Base-by-base conservation (phyloP, 345 rosid species). In the Eucalyptus sp. region DNA sequence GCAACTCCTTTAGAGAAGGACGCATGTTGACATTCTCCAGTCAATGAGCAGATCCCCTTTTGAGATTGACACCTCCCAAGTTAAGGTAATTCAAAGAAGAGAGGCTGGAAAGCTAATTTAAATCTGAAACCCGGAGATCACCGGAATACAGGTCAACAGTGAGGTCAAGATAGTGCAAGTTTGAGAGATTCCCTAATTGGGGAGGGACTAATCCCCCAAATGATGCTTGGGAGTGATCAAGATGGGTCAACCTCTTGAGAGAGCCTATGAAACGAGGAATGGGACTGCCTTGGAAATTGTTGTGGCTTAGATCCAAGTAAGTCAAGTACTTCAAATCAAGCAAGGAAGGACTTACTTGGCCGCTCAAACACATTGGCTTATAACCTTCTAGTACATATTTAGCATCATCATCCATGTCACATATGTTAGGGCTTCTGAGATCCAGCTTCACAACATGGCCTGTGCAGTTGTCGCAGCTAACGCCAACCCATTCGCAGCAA, bases 401-500 rank as follows among this genome's bases (percentile, higher is more conserved):
- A 33, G 41, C 58, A 50, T 88, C 89, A 29, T 68, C 41, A 22
- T 7, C 43, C 17, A 13, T 3, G 60, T 62, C 76, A 60, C 80
- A 84, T n/a, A 71, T 31, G 41, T 48, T 54, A 3, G 81, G 88
- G 56, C 49, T 90, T 22, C 24, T 84, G 29, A 93, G 94, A 46
- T 88, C 89, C 29, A 91, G 91, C 64, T 60, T 64, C 13, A 54
- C 48, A 6, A 91, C 90, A 41, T 44, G 89, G 13, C 91, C 86
- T 11, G 89, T 89, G 13, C 4, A n/a, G 43, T 12, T 54, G 86
- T 88, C 81, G 81, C 92, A 85, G 60, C 29, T 15, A 11, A 91
- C 90, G 13, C 91, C 93, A 17, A 27, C 37, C 92, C 94, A 91
- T 81, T 88, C 16, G 86, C 94, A 91, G 89, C 93, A 90, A 50